A percentile compares a stretch with the other conserved stretches of the same genome.
Conservation (phyloP, 2,329 filamentous ascomycete genomes). For the Microdochium nivale region DNA sequence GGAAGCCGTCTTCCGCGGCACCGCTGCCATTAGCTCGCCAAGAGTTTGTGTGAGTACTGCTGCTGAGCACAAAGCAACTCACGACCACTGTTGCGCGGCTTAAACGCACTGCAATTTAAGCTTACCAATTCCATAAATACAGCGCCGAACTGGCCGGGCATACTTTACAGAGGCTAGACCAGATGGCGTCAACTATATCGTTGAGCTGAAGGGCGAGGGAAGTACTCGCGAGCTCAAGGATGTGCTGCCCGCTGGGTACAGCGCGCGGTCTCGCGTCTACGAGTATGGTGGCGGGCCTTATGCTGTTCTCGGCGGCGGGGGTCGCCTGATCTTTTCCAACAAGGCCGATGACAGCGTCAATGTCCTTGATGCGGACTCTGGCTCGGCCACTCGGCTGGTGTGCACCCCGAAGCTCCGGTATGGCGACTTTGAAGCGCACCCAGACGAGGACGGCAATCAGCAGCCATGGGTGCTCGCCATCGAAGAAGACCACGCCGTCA, state of each 20-base stretch:
- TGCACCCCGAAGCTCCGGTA: conserved; percentile 27
- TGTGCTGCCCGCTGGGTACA: conserved; percentile 33
- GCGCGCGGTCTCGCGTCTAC: conserved; percentile 36
- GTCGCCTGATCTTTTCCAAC: conserved; percentile 36
- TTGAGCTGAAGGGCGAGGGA: conserved; percentile 25
- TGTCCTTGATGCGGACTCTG: conserved; percentile 27
- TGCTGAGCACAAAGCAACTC: not conserved
- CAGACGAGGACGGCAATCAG: conserved; percentile 6
- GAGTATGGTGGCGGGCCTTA: conserved; percentile 43
- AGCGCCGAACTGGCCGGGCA: conserved; percentile 16
- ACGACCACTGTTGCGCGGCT: not conserved
- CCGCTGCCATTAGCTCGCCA: not conserved
- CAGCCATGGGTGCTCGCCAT: conserved; percentile 37
- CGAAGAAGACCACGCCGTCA: conserved; percentile 37
- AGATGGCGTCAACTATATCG: conserved; percentile 33
- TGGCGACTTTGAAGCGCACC: conserved; percentile 35
- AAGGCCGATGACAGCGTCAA: conserved; percentile 30
- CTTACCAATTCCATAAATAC: no score
- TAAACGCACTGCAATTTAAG: no score
- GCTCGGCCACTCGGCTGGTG: conserved; percentile 23
- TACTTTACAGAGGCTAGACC: conserved; percentile 28
- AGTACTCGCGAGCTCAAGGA: conserved; percentile 18
- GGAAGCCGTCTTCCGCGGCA: not conserved
- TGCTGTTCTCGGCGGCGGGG: conserved; percentile 25
- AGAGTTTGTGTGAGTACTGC: not conserved